Percentiles rank a stretch among this genome's conserved stretches.
These are phyloP conservation scores for Selaginella tamariscina DNA, from an alignment of 75 land plant genomes.

Conservation along the genomic window DNA sequence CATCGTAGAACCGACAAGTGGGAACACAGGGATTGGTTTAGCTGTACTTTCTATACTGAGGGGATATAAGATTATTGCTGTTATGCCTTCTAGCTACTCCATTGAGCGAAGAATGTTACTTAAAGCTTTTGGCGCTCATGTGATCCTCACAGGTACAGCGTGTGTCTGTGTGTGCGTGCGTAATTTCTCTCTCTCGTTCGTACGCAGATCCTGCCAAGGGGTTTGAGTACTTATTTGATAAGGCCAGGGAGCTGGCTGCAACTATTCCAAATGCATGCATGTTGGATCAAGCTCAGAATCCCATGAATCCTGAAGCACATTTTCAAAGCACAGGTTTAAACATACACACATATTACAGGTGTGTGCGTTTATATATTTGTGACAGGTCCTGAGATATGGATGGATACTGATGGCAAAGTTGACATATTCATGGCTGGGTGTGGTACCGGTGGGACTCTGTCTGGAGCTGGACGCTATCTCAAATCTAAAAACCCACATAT, in stretches of 20 bases:
- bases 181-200: not conserved
- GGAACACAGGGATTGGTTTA: constrained; percentile 27
- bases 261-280: constrained; percentile 23
- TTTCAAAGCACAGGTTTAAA: constrained; percentile 27
- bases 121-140: constrained; percentile 20
- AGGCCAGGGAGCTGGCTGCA: constrained; percentile 15
- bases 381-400: constrained; percentile 40
- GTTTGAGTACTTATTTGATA: not conserved
- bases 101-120: constrained; percentile 27
- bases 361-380: not conserved
- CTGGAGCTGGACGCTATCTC: constrained; percentile 31
- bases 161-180: not conserved
- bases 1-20: constrained; percentile 29
- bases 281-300: constrained; percentile 26
- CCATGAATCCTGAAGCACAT: constrained; percentile 30
- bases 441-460: constrained; percentile 38
- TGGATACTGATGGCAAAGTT: constrained; percentile 35
- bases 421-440: constrained; percentile 30
- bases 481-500: constrained; percentile 30
- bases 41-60: constrained; percentile 17
- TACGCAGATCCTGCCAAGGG: not conserved
- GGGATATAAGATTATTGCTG: constrained; percentile 23
- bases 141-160: constrained; percentile 18
- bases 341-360: not conserved
- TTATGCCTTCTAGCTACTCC: constrained; percentile 23